phyloP scores from a whole-genome alignment of 768 basidiomycete genomes.

The Suillus alpinus region DNA sequence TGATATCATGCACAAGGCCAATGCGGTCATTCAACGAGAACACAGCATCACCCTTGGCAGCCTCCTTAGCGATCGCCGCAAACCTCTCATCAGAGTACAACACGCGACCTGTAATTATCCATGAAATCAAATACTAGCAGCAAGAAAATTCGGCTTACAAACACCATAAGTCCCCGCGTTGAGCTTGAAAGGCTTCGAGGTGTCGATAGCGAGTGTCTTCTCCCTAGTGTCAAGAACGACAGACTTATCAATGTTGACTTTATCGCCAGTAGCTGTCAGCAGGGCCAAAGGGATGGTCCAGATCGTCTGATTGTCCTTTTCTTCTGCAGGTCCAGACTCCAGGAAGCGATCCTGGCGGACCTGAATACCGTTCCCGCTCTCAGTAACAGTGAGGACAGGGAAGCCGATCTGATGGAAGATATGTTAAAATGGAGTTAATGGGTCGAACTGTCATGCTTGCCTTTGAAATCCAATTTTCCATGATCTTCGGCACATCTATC shows the following conservation, averaged over 20 bases:
- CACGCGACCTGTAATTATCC: slow-evolving; percentile 62
- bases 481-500: slow-evolving; percentile 70
- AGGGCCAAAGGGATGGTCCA: slow-evolving; percentile 48
- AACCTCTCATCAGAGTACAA: slow-evolving; percentile 81
- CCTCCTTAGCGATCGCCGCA: slow-evolving; percentile 74
- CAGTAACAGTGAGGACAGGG: slow-evolving; percentile 86
- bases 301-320: slow-evolving; percentile 82
- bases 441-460: slow-evolving; percentile 28
- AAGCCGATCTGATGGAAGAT: slow-evolving; percentile 59
- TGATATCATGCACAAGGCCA: slow-evolving; percentile 81
- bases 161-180: slow-evolving; percentile 89
- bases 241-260: slow-evolving; percentile 54
- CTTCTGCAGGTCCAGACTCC: slow-evolving; percentile 74
- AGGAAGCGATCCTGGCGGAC: slow-evolving; percentile 92
- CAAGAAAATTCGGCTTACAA: slow-evolving; percentile 50
- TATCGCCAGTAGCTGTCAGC: slow-evolving; percentile 50
- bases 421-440: background rate
- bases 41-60: slow-evolving; percentile 56
- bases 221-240: slow-evolving; percentile 70
- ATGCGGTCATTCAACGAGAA: slow-evolving; percentile 87
- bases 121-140: slow-evolving; percentile 3
- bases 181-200: slow-evolving; percentile 78
- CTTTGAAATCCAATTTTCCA: slow-evolving; percentile 92
- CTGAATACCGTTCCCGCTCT: slow-evolving; percentile 65
- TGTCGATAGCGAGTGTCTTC: slow-evolving; percentile 67